These are phyloP conservation scores for Clavispora asparagi DNA, from an alignment of 805 yeast species.

Conservation along the genomic window DNA sequence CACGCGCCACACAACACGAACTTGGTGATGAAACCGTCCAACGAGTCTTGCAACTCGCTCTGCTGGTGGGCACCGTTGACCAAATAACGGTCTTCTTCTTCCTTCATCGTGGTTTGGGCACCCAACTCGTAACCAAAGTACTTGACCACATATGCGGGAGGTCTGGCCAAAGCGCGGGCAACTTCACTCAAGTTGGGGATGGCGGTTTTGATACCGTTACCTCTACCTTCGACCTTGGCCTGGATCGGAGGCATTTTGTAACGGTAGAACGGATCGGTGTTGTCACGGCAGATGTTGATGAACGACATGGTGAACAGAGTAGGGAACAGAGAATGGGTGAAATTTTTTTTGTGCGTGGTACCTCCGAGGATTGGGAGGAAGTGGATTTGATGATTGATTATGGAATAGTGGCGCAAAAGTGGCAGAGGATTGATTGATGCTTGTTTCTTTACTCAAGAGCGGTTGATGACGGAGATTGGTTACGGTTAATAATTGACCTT, in stretches of 20 bases:
- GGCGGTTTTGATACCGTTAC: slow-evolving; percentile 98
- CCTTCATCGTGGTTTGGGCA: slow-evolving; percentile 86
- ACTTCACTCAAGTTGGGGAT: slow-evolving; percentile 87
- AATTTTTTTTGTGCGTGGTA: slow-evolving; percentile 1
- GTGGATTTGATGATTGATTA: background rate
- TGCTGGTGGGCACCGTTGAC: slow-evolving; percentile 95
- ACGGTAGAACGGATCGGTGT: slow-evolving; percentile 97
- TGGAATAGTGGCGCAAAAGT: too few species aligned
- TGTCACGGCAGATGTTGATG: slow-evolving; percentile 93
- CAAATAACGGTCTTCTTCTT: slow-evolving; percentile 76
- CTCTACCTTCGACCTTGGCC: slow-evolving; percentile 97
- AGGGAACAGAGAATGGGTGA: background rate
- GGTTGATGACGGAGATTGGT: too few species aligned
- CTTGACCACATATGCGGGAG: slow-evolving; percentile 86
- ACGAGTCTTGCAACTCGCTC: slow-evolving; percentile 81
- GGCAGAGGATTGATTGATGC: too few species aligned
- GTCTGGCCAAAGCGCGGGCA: slow-evolving; percentile 91
- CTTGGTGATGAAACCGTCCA: slow-evolving; percentile 90
- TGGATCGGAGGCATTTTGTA: slow-evolving; percentile 98
- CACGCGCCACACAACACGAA: slow-evolving; percentile 93
- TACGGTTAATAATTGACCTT: too few species aligned
- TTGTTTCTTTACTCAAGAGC: too few species aligned
- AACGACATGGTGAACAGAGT: slow-evolving; percentile 61
- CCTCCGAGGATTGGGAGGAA: background rate
- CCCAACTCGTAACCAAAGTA: slow-evolving; percentile 96